Conservation (phyloP, 192 early-diverging fungal genomes). For the Linnemannia zychae region DNA sequence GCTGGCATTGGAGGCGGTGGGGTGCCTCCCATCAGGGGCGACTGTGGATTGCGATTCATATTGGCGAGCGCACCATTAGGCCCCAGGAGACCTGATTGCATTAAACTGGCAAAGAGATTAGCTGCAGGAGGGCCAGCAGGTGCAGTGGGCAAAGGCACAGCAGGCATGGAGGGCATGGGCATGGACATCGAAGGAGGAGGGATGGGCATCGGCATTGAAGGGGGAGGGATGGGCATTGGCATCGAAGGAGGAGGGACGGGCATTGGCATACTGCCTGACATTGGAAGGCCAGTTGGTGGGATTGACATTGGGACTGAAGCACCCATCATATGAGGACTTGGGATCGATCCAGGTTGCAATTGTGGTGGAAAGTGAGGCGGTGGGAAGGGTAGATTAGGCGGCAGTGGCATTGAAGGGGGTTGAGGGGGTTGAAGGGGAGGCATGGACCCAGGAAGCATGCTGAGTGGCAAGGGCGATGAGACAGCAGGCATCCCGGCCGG, state of each 20-base stretch:
- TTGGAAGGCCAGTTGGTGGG: neutral
- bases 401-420: neutral
- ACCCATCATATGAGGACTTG: slow-evolving; percentile 17
- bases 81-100: slow-evolving; percentile 46
- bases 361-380: slow-evolving; percentile 12
- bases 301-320: slow-evolving; percentile 7
- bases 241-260: slow-evolving; percentile 1
- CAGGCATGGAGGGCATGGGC: slow-evolving; percentile 4
- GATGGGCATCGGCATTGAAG: slow-evolving; percentile 3
- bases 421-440: neutral
- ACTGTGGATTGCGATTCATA: slow-evolving; percentile 17
- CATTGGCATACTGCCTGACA: neutral
- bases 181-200: slow-evolving; percentile 11
- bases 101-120: slow-evolving; percentile 45
- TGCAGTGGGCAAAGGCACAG: slow-evolving; percentile 10
- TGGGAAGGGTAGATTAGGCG: slow-evolving; percentile 14
- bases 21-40: slow-evolving; percentile 22
- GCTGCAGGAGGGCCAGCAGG: slow-evolving; percentile 15
- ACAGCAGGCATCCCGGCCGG: slow-evolving; percentile 8
- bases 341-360: slow-evolving; percentile 15
- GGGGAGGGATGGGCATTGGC: slow-evolving; percentile 14
- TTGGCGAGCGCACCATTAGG: slow-evolving; percentile 34
- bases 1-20: slow-evolving; percentile 9
- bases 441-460: slow-evolving; percentile 14
- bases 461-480: slow-evolving; percentile 25